These are phyloP conservation scores for Pisolithus tinctorius DNA, from an alignment of 768 basidiomycete species.

Conservation along the genomic window DNA sequence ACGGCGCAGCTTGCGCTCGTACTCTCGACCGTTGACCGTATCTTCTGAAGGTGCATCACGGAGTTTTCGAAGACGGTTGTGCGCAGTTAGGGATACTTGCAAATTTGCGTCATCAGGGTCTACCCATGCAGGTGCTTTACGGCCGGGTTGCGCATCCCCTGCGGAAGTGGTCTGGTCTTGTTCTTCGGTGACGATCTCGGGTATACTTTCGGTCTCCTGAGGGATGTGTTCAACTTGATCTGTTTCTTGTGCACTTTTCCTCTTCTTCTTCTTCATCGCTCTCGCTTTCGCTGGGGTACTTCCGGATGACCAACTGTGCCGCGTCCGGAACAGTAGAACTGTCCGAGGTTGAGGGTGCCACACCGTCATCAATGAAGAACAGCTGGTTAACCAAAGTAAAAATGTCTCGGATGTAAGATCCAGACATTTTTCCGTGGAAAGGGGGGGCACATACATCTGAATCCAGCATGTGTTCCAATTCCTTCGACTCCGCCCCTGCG, in stretches of 20 bases:
- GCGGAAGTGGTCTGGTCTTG: conserved; percentile 7
- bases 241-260: not conserved
- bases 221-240: conserved; percentile 10
- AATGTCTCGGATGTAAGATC: not conserved
- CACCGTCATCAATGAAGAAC: conserved; percentile 69
- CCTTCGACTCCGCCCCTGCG: conserved; percentile 33
- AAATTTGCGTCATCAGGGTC: conserved; percentile 73
- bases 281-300: conserved; percentile 10
- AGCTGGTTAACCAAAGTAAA: conserved; percentile 37
- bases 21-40: conserved; percentile 70
- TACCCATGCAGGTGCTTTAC: conserved; percentile 69
- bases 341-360: conserved; percentile 17
- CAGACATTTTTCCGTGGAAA: conserved; percentile 1
- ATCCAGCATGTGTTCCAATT: conserved; percentile 63
- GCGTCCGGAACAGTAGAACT: conserved; percentile 11
- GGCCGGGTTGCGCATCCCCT: conserved; percentile 16
- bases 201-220: conserved; percentile 3
- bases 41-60: conserved; percentile 70
- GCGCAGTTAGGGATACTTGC: conserved; percentile 49
- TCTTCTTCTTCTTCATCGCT: conserved; percentile 24
- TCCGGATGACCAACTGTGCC: not conserved
- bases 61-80: conserved; percentile 77
- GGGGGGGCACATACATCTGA: conserved; percentile 51
- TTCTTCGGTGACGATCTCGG: conserved; percentile 7
- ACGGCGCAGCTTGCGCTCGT: conserved; percentile 75